Evolutionary conservation across 2,329 filamentous ascomycete genomes (phyloP).

Genomic region (Helotiales sp.): DNA sequence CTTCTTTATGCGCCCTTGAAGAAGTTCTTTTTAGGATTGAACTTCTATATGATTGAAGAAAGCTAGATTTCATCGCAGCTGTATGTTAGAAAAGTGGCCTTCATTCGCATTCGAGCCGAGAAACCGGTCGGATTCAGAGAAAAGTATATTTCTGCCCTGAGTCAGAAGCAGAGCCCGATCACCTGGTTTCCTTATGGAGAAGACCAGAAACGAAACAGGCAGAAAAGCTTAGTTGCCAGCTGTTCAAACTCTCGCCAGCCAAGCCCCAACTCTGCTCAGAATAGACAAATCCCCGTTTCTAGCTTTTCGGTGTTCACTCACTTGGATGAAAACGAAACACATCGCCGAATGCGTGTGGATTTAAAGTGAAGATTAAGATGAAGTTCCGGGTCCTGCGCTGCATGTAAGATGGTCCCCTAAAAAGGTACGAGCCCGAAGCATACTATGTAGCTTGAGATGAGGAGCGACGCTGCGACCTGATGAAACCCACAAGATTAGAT

Average conservation of each 20-base stretch:
- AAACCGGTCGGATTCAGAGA: background rate
- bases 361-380: too few species aligned
- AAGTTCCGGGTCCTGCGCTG: too few species aligned
- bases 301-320: background rate
- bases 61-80: too few species aligned
- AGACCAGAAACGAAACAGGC: background rate
- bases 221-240: background rate
- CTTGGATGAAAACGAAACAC: background rate
- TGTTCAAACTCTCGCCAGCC: background rate
- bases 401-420: too few species aligned
- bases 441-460: background rate
- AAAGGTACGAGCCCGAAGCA: too few species aligned
- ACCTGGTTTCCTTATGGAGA: background rate
- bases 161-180: background rate
- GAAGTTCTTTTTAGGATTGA: too few species aligned
- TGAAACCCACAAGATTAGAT: slow-evolving; percentile 1
- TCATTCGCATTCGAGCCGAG: background rate
- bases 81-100: too few species aligned
- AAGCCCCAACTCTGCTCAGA: background rate
- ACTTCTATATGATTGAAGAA: too few species aligned
- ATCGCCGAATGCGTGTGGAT: too few species aligned
- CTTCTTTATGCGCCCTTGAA: too few species aligned
- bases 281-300: background rate
- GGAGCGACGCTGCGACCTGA: background rate
- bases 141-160: background rate